These are phyloP conservation scores for Helotiales sp. DNA, from an alignment of 2,329 filamentous ascomycete species.

Conservation along the genomic window DNA sequence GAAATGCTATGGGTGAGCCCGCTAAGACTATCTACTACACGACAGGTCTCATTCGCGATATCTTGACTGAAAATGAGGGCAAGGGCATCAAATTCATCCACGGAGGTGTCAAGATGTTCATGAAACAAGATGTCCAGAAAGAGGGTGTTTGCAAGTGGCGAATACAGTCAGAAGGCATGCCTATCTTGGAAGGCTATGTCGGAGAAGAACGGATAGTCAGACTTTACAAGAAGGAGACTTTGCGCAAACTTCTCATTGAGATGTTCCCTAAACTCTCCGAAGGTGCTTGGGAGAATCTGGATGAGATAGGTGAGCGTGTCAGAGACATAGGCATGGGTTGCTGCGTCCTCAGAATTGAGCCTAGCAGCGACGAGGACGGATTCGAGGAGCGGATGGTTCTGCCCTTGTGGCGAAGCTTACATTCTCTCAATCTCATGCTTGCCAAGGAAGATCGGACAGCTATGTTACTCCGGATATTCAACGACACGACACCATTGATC, in stretches of 20 bases:
- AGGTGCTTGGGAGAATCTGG: slow-evolving; percentile 71
- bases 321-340: slow-evolving; percentile 84
- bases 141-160: slow-evolving; percentile 89
- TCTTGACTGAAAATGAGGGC: slow-evolving; percentile 84
- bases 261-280: slow-evolving; percentile 92
- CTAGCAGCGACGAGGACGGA: slow-evolving; percentile 62
- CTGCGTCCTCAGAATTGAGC: slow-evolving; percentile 83
- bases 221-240: slow-evolving; percentile 74
- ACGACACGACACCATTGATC: slow-evolving; percentile 81
- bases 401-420: slow-evolving; percentile 90
- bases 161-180: slow-evolving; percentile 91
- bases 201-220: slow-evolving; percentile 74
- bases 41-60: slow-evolving; percentile 77
- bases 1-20: slow-evolving; percentile 84
- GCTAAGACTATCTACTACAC: slow-evolving; percentile 98
- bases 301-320: slow-evolving; percentile 85
- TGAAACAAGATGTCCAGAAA: slow-evolving; percentile 91
- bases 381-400: slow-evolving; percentile 80
- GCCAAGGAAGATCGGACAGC: slow-evolving; percentile 94
- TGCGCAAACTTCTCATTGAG: slow-evolving; percentile 81
- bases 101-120: slow-evolving; percentile 97
- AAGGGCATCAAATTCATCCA: slow-evolving; percentile 94
- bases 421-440: slow-evolving; percentile 94
- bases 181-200: slow-evolving; percentile 88
- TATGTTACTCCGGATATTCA: slow-evolving; percentile 88